phyloP scores from a whole-genome alignment of 2,329 filamentous ascomycete species.

The Talaromyces albobiverticillius region DNA sequence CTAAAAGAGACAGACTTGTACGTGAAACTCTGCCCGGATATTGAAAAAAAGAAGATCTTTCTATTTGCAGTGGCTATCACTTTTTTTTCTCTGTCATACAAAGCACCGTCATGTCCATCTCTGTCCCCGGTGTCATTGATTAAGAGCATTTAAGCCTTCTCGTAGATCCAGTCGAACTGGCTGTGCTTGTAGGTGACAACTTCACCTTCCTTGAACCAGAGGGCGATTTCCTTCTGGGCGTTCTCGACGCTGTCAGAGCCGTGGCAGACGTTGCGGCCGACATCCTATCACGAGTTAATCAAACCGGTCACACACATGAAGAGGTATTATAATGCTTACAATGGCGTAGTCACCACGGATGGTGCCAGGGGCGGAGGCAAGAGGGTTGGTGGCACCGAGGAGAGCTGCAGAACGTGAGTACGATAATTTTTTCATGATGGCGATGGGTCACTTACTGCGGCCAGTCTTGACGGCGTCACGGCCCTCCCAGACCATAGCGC shows the following conservation, averaged over 20 bases:
- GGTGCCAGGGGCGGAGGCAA: conserved; percentile 90
- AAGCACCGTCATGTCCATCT: conserved; percentile 11
- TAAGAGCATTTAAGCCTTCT: conserved; percentile 61
- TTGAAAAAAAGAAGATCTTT: conserved; percentile 12
- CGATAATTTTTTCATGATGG: conserved; percentile 5
- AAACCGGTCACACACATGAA: not conserved
- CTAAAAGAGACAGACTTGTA: not conserved
- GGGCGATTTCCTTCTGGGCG: conserved; percentile 98
- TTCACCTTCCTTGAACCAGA: conserved; percentile 95
- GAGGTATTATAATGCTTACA: conserved; percentile 38
- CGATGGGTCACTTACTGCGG: conserved; percentile 67
- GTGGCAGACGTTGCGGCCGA: conserved; percentile 99
- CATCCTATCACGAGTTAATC: conserved; percentile 50
- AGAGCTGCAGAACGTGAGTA: conserved; percentile 55
- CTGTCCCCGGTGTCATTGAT: conserved; percentile 3
- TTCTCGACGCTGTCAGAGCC: conserved; percentile 98
- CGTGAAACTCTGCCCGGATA: not conserved
- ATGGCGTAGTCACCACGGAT: conserved; percentile 94
- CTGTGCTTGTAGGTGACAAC: conserved; percentile 79
- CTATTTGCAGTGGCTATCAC: conserved; percentile 14
- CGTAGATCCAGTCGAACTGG: conserved; percentile 93
- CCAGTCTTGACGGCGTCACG: conserved; percentile 99
- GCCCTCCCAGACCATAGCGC: conserved; percentile 99
- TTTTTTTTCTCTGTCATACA: conserved; percentile 10
- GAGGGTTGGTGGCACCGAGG: conserved; percentile 98